phyloP scores from a whole-genome alignment of 331 rosid genomes.

The Prunus yedoensis region DNA sequence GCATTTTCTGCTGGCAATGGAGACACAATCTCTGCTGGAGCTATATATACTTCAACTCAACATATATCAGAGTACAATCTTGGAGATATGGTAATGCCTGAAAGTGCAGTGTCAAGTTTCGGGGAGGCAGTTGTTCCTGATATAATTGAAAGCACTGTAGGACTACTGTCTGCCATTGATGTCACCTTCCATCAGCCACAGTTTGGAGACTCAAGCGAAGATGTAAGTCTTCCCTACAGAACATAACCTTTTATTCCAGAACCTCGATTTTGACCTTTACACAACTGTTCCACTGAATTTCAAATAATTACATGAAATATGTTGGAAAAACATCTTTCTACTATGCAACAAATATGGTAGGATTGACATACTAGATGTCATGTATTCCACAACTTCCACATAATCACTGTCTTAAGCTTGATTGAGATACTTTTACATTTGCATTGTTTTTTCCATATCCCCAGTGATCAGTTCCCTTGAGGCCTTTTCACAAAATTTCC shows the following conservation, averaged over 20 bases:
- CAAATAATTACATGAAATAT: background rate
- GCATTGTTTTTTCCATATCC: background rate
- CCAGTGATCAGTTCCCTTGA: background rate
- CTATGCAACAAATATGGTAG: background rate
- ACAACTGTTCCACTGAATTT: background rate
- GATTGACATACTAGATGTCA: background rate
- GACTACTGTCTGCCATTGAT: constrained; percentile 62
- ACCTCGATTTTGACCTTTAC: background rate
- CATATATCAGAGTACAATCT: constrained; percentile 52
- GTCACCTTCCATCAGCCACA: constrained; percentile 61
- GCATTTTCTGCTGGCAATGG: constrained; percentile 66
- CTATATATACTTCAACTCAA: constrained; percentile 45
- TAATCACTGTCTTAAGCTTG: background rate
- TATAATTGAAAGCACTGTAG: constrained; percentile 82
- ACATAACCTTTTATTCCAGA: background rate
- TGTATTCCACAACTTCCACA: background rate
- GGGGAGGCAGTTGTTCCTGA: constrained; percentile 78
- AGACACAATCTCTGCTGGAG: constrained; percentile 58
- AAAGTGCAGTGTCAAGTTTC: constrained; percentile 67
- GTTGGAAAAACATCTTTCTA: background rate
- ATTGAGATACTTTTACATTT: background rate
- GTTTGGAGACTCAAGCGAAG: constrained; percentile 61
- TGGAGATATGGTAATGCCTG: constrained; percentile 64
- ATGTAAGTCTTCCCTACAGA: constrained; percentile 52
- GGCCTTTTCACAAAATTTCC: background rate